Conservation (phyloP, 257 asterid species). For the Przewalskia tangutica region DNA sequence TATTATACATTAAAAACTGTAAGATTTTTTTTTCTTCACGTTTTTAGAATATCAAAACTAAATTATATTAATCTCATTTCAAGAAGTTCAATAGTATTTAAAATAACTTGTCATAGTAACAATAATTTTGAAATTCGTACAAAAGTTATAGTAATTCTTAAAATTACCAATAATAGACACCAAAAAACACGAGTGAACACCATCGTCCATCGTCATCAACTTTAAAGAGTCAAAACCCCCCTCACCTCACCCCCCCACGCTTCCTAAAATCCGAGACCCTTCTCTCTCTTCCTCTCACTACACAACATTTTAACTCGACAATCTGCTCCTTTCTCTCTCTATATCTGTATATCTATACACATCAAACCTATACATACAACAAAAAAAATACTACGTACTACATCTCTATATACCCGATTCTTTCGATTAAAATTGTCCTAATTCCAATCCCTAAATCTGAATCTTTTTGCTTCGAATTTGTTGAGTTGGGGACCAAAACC, state of each 20-base stretch:
- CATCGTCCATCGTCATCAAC: conserved; percentile 3
- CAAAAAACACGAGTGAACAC: neutral
- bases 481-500: conserved; percentile 21
- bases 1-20: neutral
- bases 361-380: conserved; percentile 24
- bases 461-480: neutral
- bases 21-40: neutral
- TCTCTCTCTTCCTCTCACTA: conserved; percentile 14
- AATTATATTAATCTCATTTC: neutral
- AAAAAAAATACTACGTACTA: neutral
- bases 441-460: conserved; percentile 26
- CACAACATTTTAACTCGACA: neutral
- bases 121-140: neutral
- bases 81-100: neutral
- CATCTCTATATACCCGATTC: conserved; percentile 39
- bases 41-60: neutral
- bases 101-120: neutral
- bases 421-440: conserved; percentile 10
- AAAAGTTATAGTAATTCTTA: neutral
- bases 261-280: neutral
- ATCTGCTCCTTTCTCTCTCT: conserved; percentile 27
- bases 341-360: conserved; percentile 31
- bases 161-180: neutral
- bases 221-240: conserved; percentile 8
- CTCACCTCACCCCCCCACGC: conserved; percentile 3